Evolutionary conservation across 441 rosid species (phyloP).

Genomic region (Populus hybrid): DNA sequence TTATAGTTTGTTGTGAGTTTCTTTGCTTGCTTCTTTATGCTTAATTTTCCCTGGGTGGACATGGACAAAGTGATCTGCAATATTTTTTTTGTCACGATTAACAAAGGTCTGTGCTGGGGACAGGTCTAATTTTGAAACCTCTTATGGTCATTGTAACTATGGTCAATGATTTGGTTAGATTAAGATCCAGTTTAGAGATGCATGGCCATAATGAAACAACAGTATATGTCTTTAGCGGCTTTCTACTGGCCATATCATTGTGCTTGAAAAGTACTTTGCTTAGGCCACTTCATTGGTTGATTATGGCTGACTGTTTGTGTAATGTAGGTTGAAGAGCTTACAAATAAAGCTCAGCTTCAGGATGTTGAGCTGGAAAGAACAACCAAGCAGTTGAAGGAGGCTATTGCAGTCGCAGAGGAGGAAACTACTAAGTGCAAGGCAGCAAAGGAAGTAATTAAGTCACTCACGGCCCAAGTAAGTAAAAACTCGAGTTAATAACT

Average conservation of each 20-base stretch:
- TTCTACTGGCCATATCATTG: not conserved
- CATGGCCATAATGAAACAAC: not conserved
- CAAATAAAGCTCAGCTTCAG: slow-evolving; percentile 73
- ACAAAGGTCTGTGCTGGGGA: not conserved
- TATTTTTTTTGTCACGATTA: not conserved
- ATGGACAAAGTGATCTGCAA: not conserved
- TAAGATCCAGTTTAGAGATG: not conserved
- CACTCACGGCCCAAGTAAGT: slow-evolving; percentile 93
- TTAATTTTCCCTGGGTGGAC: not conserved
- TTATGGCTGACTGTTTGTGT: slow-evolving; percentile 21
- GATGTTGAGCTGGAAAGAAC: slow-evolving; percentile 88
- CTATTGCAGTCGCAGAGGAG: slow-evolving; percentile 74
- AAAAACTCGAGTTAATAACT: not conserved
- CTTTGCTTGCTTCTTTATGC: not conserved
- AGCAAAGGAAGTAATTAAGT: slow-evolving; percentile 98
- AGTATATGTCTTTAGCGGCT: not conserved
- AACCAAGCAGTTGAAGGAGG: slow-evolving; percentile 85
- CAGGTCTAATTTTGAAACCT: not conserved
- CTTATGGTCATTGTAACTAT: not conserved
- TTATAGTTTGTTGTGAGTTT: not conserved
- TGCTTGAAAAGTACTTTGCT: slow-evolving; percentile 5
- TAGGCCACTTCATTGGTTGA: not conserved
- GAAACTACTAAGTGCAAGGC: slow-evolving; percentile 90
- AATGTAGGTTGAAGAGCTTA: slow-evolving; percentile 82
- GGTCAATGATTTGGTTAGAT: not conserved